A percentile compares a stretch with the other conserved stretches of the same genome.
Conservation (phyloP, 2,329 filamentous ascomycete genomes). For the Aspergillus sclerotialis region DNA sequence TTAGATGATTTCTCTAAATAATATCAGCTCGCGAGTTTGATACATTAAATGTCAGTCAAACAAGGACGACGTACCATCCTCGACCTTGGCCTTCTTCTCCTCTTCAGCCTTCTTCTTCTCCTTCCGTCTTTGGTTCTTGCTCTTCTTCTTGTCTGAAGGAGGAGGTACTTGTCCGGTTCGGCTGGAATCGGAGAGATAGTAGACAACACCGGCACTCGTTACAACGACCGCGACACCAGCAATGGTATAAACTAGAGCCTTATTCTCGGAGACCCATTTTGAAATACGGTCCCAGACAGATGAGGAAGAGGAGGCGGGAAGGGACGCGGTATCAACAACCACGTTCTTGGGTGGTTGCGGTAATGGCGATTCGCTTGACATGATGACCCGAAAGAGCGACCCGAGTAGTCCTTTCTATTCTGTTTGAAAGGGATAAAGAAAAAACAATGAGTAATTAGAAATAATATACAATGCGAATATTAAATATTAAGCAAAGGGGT, state of each 20-base stretch:
- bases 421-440: no score
- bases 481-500: neutral
- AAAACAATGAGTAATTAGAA: neutral
- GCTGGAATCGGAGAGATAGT: conserved; percentile 65
- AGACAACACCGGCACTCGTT: conserved; percentile 83
- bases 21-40: conserved; percentile 16
- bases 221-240: conserved; percentile 89
- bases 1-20: conserved; percentile 35
- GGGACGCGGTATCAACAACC: conserved; percentile 33
- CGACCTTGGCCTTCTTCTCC: conserved; percentile 47
- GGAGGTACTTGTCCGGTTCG: conserved; percentile 32
- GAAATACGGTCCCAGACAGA: conserved; percentile 85
- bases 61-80: conserved; percentile 22
- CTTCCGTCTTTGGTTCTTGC: conserved; percentile 87
- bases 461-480: neutral
- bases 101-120: conserved; percentile 50
- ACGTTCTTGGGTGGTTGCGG: conserved; percentile 29
- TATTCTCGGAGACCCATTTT: conserved; percentile 91
- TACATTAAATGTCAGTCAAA: conserved; percentile 3
- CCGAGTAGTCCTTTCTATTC: conserved; percentile 2
- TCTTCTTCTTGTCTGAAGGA: conserved; percentile 57
- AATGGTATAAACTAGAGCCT: conserved; percentile 91
- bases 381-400: conserved; percentile 22
- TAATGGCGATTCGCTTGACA: conserved; percentile 34
- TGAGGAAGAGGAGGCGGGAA: conserved; percentile 47